Conservation (phyloP, 192 early-diverging fungal species). For the Linnemannia schmuckeri region DNA sequence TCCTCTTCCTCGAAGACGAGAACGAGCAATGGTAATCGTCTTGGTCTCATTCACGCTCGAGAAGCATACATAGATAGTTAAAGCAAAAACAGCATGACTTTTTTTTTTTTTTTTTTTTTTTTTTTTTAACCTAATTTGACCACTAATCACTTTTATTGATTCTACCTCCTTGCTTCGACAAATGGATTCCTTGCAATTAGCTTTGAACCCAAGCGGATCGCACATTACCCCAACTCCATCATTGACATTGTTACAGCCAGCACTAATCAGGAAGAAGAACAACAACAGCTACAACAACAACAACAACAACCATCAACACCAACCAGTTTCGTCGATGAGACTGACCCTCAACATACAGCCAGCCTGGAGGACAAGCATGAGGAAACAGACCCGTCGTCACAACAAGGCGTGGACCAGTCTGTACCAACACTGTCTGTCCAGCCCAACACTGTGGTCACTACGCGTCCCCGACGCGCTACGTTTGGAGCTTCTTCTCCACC, state of each 20-base stretch:
- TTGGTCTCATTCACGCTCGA: too few species aligned
- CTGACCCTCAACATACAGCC: background rate
- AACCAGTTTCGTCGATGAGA: background rate
- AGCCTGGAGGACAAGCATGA: background rate
- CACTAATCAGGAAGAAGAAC: background rate
- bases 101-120: background rate
- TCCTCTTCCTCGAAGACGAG: conserved; percentile 1
- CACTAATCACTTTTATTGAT: background rate
- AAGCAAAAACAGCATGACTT: background rate
- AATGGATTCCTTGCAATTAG: background rate
- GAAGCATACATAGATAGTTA: background rate
- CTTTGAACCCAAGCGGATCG: background rate
- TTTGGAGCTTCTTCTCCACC: background rate
- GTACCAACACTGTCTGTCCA: background rate
- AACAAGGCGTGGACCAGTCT: background rate
- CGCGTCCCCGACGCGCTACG: background rate
- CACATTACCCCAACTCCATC: conserved; percentile 3
- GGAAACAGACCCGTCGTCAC: background rate
- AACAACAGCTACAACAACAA: background rate
- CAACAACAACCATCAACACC: background rate
- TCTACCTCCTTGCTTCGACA: background rate
- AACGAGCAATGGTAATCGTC: background rate
- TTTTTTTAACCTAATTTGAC: background rate
- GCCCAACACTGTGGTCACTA: background rate
- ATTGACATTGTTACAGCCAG: background rate